phyloP scores from a whole-genome alignment of 2,329 filamentous ascomycete genomes.

The Colletotrichum tropicale region DNA sequence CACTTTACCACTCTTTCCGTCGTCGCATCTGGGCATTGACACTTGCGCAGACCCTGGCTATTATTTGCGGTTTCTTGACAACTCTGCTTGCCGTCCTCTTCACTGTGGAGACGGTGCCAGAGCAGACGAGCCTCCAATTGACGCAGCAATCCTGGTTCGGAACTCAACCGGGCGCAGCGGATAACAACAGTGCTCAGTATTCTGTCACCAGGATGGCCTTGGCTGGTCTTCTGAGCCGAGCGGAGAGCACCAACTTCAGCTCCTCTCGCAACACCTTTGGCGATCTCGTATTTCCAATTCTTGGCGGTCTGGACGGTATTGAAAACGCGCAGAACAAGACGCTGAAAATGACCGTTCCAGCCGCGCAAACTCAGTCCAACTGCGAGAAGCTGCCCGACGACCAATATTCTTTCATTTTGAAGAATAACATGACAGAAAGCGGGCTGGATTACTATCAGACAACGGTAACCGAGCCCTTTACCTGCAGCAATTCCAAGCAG shows the following conservation, averaged over 20 bases:
- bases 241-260: neutral
- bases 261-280: neutral
- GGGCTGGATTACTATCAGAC: neutral
- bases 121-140: neutral
- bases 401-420: neutral
- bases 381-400: neutral
- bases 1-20: neutral
- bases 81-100: neutral
- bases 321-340: neutral
- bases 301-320: neutral
- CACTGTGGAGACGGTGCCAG: neutral
- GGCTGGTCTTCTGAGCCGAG: neutral
- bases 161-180: neutral
- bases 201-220: neutral
- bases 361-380: neutral
- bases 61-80: neutral
- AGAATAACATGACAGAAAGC: neutral
- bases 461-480: neutral
- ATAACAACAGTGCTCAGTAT: neutral
- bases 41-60: neutral
- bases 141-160: neutral
- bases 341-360: neutral
- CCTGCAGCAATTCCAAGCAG: neutral
- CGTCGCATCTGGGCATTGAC: neutral
- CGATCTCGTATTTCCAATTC: neutral